Evolutionary conservation across 352 stramenopile species (phyloP).

Genomic region (Pythium coloratum): DNA sequence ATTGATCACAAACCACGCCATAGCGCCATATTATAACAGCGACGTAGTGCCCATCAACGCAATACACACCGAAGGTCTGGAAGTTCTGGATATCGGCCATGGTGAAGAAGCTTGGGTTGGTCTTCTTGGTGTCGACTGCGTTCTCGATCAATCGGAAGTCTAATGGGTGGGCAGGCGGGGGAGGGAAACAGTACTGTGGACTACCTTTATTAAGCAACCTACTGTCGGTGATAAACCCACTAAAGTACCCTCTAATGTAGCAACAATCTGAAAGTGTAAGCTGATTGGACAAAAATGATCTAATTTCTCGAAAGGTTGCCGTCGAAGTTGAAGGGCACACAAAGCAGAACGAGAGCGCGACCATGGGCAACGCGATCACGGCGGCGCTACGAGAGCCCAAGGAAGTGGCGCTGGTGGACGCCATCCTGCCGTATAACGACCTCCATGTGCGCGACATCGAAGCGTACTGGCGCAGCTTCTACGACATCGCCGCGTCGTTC

Average conservation of each 20-base stretch:
- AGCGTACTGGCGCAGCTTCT: conserved; percentile 83
- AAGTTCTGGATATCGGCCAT: conserved; percentile 91
- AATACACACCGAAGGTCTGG: conserved; percentile 80
- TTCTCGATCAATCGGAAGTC: conserved; percentile 29
- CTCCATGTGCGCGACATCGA: conserved; percentile 72
- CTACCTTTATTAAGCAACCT: not conserved
- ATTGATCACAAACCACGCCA: not conserved
- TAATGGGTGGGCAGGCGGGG: conserved; percentile 25
- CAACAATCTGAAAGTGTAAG: not conserved
- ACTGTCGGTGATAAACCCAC: not conserved
- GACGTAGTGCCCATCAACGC: not conserved
- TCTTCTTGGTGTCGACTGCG: conserved; percentile 21
- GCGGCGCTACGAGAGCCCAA: conserved; percentile 46
- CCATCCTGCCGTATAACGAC: conserved; percentile 74
- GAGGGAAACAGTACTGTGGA: conserved; percentile 7
- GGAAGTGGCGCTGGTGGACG: conserved; percentile 49
- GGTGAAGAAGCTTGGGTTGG: conserved; percentile 23
- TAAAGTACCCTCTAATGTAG: not conserved
- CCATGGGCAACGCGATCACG: conserved; percentile 64
- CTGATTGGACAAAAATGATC: conserved; percentile 28
- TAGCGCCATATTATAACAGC: not conserved
- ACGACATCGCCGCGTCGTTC: conserved; percentile 73
- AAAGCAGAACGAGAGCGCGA: not conserved
- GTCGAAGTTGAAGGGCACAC: not conserved
- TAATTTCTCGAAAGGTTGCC: conserved; percentile 20